Evolutionary conservation across 1,139 yeast genomes (phyloP).

Genomic region (Hansenula lynferdii): DNA sequence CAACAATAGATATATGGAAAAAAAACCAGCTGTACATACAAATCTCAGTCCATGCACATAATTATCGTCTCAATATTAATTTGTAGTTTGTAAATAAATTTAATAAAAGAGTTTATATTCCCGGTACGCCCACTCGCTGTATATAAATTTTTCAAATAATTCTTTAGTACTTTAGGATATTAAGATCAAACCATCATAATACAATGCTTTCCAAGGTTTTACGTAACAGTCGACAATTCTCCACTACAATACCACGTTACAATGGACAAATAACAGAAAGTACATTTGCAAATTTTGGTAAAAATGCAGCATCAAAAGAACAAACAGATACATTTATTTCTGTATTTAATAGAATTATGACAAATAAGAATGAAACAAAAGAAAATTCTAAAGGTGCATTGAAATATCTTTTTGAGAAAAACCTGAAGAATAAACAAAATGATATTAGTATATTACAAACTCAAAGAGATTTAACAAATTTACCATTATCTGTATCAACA

Average conservation of each 20-base stretch:
- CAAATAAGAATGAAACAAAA: background rate
- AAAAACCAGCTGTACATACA: too few relatives aligned
- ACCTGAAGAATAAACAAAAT: background rate
- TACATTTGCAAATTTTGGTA: conserved; percentile 3
- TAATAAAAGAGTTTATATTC: too few relatives aligned
- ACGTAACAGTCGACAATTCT: background rate
- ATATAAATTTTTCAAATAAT: too few relatives aligned
- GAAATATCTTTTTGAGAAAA: conserved; percentile 6
- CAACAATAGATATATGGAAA: too few relatives aligned
- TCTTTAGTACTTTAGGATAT: too few relatives aligned
- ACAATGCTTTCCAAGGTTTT: background rate
- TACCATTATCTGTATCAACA: background rate
- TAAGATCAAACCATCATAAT: too few relatives aligned
- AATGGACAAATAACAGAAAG: background rate
- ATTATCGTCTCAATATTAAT: too few relatives aligned
- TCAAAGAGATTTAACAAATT: background rate
- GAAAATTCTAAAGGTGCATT: background rate
- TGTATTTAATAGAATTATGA: conserved; percentile 7
- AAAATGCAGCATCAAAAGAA: conserved; percentile 5
- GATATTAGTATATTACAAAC: background rate
- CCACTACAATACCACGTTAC: background rate
- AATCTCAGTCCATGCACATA: too few relatives aligned
- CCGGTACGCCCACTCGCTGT: too few relatives aligned
- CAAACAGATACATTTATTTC: conserved; percentile 5
- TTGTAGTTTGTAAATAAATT: too few relatives aligned